Evolutionary conservation across 2,329 filamentous ascomycete species (phyloP), one percentile per base, ranked within the genome.

Genomic region (Ustulina deusta): DNA sequence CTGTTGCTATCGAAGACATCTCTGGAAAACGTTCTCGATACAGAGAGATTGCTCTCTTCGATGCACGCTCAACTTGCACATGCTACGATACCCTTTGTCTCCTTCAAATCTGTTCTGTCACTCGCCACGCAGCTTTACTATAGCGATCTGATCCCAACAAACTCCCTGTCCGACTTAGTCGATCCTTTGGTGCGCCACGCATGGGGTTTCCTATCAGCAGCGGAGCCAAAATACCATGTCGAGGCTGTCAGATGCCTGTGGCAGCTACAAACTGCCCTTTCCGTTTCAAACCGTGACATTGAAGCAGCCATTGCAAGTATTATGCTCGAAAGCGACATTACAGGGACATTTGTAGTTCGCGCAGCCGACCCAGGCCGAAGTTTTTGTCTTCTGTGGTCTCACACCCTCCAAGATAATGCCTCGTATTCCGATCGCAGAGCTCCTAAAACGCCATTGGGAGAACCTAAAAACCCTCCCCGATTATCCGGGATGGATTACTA

Each of bases 221-320:
- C 90, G 13, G 90, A 91, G 69, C 94, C 94, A 0, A 97, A 97
- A 76, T 97, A 95, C 72, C 96, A 98, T 76, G 94, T 99, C 36
- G 97, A 99, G 81, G 91, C 94, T 20, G 93, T 97, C 9, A 89
- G 92, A 65, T 91, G 90, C 72, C 82, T 99, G 44, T 97, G 96
- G 93, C 89, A 93, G 71, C 82, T 99, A 59, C 94, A 98, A 73
- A 87, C 86, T 27, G 86, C 89, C 0, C 86, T 97, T 13, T 87
- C 90, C 1, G 82, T 85, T 44, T 82, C 86, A 1, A 90, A 90
- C 72, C 89, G 91, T 59, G 88, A 94, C 52, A 90, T 97, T 4
- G 94, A 97, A 78, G 93, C 93, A 27, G 89, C 92, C 0, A 88
- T 97, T 46, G 87, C 89, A 27, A 85, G 87, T 29, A 81, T 94